A percentile compares a stretch with the other conserved stretches of the same genome.
Conservation (phyloP, 768 basidiomycete species). For the Russula vinacea region DNA sequence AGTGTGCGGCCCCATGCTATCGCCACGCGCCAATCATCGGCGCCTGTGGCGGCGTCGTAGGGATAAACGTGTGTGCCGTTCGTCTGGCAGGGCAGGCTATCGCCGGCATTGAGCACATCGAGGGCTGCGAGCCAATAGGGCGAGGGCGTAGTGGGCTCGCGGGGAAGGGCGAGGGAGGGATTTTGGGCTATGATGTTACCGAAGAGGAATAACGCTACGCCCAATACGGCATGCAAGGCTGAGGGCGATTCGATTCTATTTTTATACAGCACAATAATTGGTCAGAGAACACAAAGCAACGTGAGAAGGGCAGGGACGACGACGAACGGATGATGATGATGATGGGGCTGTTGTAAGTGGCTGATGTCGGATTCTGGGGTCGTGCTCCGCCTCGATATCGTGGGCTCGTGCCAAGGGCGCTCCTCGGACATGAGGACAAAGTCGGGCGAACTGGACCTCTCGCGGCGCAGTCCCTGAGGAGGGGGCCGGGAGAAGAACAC, state of each 20-base stretch:
- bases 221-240: conserved; percentile 64
- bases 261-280: not conserved
- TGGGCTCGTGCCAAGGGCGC: not conserved
- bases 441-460: not conserved
- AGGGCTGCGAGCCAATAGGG: conserved; percentile 68
- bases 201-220: conserved; percentile 60
- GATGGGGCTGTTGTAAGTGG: not conserved
- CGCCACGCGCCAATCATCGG: conserved; percentile 68
- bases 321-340: not conserved
- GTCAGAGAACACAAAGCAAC: not conserved
- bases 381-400: not conserved
- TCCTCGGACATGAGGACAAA: not conserved
- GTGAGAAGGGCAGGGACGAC: not conserved
- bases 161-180: conserved; percentile 47
- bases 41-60: conserved; percentile 4
- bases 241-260: conserved; percentile 49
- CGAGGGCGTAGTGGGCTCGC: conserved; percentile 50
- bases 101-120: conserved; percentile 68
- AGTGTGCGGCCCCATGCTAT: conserved; percentile 65
- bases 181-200: conserved; percentile 58
- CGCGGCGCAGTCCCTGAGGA: not conserved
- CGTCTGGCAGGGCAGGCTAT: conserved; percentile 51
- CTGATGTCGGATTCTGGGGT: not conserved
- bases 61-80: conserved; percentile 3
- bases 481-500: conserved; percentile 38